A percentile compares a stretch with the other conserved stretches of the same genome.
Evolutionary conservation across 2,329 filamentous ascomycete species (phyloP).

Genomic region (Penicillium sp.): DNA sequence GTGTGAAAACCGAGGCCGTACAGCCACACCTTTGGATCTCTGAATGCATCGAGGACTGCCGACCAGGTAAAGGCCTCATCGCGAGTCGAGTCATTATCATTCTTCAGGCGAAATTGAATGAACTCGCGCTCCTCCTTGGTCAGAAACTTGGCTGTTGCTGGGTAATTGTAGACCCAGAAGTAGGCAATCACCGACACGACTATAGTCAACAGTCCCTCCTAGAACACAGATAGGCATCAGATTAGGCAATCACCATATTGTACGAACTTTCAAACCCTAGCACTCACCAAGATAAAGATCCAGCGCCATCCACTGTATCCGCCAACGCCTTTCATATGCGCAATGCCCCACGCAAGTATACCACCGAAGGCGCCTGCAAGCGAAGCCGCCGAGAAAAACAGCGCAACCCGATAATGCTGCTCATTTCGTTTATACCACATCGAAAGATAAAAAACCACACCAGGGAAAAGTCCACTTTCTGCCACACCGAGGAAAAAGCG

Average conservation of each 20-base stretch:
- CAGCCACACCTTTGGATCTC: conserved; percentile 47
- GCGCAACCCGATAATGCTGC: conserved; percentile 58
- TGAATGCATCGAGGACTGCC: conserved; percentile 64
- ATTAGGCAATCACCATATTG: background rate
- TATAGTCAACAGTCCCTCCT: conserved; percentile 71
- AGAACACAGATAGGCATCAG: background rate
- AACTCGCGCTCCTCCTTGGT: conserved; percentile 56
- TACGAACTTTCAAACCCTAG: background rate
- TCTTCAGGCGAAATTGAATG: conserved; percentile 64
- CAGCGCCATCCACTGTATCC: conserved; percentile 62
- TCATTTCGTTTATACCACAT: conserved; percentile 66
- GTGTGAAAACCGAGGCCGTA: conserved; percentile 23
- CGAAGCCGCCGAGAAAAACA: conserved; percentile 62
- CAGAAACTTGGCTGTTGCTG: conserved; percentile 44
- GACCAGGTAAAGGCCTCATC: conserved; percentile 69
- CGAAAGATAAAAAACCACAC: conserved; percentile 59
- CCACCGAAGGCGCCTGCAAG: conserved; percentile 64
- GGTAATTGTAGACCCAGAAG: conserved; percentile 47
- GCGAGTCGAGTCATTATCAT: conserved; percentile 69
- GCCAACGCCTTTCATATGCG: conserved; percentile 48
- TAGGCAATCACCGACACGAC: conserved; percentile 47
- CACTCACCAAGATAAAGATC: conserved; percentile 60
- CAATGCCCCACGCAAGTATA: conserved; percentile 58
- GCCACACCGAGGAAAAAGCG: conserved; percentile 55
- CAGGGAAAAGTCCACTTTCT: conserved; percentile 57